Percentiles rank a stretch among this genome's conserved stretches.
These are phyloP conservation scores for Penicillium waksmanii DNA, from an alignment of 495 filamentous ascomycete species.

Conservation along the genomic window DNA sequence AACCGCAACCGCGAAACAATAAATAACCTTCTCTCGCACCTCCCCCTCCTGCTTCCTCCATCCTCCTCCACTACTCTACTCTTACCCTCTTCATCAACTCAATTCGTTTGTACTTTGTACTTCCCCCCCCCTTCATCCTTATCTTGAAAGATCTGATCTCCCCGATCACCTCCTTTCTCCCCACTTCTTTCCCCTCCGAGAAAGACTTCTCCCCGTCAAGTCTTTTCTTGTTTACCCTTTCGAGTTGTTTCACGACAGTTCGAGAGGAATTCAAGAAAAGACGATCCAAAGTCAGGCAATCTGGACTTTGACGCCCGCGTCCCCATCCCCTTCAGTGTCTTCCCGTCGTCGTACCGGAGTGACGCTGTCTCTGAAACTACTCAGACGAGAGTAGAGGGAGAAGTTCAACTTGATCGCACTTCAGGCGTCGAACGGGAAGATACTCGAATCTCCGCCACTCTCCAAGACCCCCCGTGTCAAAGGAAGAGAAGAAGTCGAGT, in stretches of 20 bases:
- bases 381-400: slow-evolving; percentile 83
- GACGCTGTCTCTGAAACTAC: slow-evolving; percentile 83
- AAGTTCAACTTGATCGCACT: slow-evolving; percentile 78
- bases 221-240: slow-evolving; percentile 96
- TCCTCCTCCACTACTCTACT: slow-evolving; percentile 1
- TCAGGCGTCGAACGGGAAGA: slow-evolving; percentile 93
- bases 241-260: slow-evolving; percentile 71
- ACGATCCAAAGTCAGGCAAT: slow-evolving; percentile 85
- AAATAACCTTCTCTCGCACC: slow-evolving; percentile 23
- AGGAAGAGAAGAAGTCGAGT: slow-evolving; percentile 80
- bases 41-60: slow-evolving; percentile 5
- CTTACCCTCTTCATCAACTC: slow-evolving; percentile 11
- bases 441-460: slow-evolving; percentile 69
- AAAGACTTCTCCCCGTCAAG: slow-evolving; percentile 52
- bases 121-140: slow-evolving; percentile 27
- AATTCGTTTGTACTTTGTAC: slow-evolving; percentile 21
- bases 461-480: slow-evolving; percentile 67
- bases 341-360: slow-evolving; percentile 96
- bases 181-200: slow-evolving; percentile 29
- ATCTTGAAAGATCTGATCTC: slow-evolving; percentile 30
- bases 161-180: slow-evolving; percentile 23
- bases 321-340: slow-evolving; percentile 99
- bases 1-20: slow-evolving; percentile 12
- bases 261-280: slow-evolving; percentile 95
- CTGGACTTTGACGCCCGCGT: slow-evolving; percentile 99